Evolutionary conservation across 495 filamentous ascomycete genomes (phyloP).

Genomic region (Penicillium maclennaniae): DNA sequence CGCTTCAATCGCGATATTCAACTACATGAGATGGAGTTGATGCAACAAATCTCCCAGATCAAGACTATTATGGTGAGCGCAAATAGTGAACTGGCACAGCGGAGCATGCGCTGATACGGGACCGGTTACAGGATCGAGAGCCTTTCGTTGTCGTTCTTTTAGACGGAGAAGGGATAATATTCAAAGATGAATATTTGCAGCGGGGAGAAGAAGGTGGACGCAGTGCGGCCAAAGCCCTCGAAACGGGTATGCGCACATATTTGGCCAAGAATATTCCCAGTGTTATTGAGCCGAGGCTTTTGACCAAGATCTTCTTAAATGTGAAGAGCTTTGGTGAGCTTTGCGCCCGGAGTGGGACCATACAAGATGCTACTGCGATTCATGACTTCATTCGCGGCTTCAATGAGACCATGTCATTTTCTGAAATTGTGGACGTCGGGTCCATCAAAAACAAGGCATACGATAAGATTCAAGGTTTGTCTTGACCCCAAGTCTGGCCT

Average conservation of each 20-base stretch:
- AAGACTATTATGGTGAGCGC: conserved; percentile 48
- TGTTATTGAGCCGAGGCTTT: conserved; percentile 55
- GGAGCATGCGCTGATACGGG: conserved; percentile 23
- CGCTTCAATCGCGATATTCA: conserved; percentile 54
- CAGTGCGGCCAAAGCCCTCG: conserved; percentile 62
- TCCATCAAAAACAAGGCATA: conserved; percentile 64
- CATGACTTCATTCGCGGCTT: conserved; percentile 73
- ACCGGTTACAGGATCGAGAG: conserved; percentile 58
- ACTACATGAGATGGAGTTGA: conserved; percentile 49
- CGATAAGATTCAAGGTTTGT: conserved; percentile 71
- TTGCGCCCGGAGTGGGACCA: conserved; percentile 55
- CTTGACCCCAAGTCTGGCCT: not conserved
- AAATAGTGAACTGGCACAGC: not conserved
- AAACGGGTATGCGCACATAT: conserved; percentile 47
- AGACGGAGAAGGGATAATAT: conserved; percentile 76
- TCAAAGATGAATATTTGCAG: conserved; percentile 60
- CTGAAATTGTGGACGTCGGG: conserved; percentile 76
- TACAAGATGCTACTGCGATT: conserved; percentile 48
- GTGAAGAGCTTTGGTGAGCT: conserved; percentile 57
- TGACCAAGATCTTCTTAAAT: conserved; percentile 68
- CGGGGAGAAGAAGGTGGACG: conserved; percentile 67
- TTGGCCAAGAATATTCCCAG: conserved; percentile 43
- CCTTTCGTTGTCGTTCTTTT: conserved; percentile 72
- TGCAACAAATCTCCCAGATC: conserved; percentile 47
- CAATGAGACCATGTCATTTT: conserved; percentile 64